Evolutionary conservation across 371 early-diverging fungal species (phyloP), one percentile per base, ranked within the genome.

Genomic region (Nematocida ironsii): DNA sequence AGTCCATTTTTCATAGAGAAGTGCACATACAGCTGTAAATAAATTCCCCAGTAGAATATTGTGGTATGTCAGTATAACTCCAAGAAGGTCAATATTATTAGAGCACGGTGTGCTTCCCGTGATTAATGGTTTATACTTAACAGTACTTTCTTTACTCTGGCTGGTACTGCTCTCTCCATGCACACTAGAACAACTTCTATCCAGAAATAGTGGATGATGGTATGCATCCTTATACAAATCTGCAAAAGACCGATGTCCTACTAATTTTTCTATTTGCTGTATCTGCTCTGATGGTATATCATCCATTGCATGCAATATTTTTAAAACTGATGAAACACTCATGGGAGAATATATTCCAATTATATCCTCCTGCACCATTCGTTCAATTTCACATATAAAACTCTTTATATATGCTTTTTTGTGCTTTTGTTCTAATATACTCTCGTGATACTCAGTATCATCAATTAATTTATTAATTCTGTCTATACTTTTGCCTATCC

Each of bases 11-110:
- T 20, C 60, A 60, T 60, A 60, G 60, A 60, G 39, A 23, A 60
- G 11, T 1, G 25, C 60, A 60, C 25, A 20, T 23, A 60, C 11
- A 33, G 39, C 39, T 11, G 25, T 25, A 23, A 60, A 20, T 9
- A 33, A 11, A 33, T 60, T 60, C 5, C 60, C 60, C 11, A 60
- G n/a, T 23, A 60, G 60, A 60, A 60, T 60, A 33, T 60, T 60
- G 20, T 33, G 20, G 60, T 60, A 60, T 5, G 60, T 60, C 23
- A 60, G 60, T 23, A 60, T 11, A 25, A 60, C 23, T 9, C 60
- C 60, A 33, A 60, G 39, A 33, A 25, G 23, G 60, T 60, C 60
- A 18, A 23, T 33, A 23, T 33, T 23, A 9, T 20, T 23, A 18
- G 60, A 9, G 2, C 4, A 20, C 11, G 9, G 11, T 11, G 60